Evolutionary conservation across 2,329 filamentous ascomycete species (phyloP), one percentile per base, ranked within the genome.

Genomic region (Fusarium scirpi): DNA sequence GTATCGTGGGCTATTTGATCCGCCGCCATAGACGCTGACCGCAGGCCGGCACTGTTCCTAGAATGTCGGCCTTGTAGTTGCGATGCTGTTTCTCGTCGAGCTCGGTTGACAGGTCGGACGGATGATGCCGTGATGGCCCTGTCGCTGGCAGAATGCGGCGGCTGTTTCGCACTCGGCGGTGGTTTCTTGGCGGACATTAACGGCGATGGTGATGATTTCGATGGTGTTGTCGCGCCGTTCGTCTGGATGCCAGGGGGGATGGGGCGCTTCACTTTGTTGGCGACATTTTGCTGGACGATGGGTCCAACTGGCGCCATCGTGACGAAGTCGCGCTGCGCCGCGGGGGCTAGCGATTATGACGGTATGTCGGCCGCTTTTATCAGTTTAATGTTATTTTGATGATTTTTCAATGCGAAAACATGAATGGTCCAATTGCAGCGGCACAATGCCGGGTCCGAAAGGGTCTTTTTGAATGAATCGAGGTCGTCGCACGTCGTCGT

Each of bases 251-350:
- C 86, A 48, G 90, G 85, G 40, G 89, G 89, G 55, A 87, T 83
- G 65, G 89, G 90, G 38, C 91, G 90, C 81, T 93, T 94, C 70
- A 88, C 86, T 81, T 93, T 94, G 71, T 78, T 79, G 71, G 80
- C 76, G 73, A 79, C 81, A 76, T 81, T 80, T 62, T 82, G 82
- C 72, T 81, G 82, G 54, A 76, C 72, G 60, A 83, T 81, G 64
- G 85, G 83, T 76, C 86, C 85, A 76, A 86, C 83, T 67, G 87
- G 86, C 77, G 86, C 86, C 87, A 89, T 89, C 71, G 76, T 78
- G 76, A 66, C 52, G 68, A 66, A 69, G 58, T 76, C 72, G 71
- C 70, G 74, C 72, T 76, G 74, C 66, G 72, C 71, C 64, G 66
- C 56, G 58, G 59, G 70, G 65, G 44, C 63, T 70, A 70, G 65